Evolutionary conservation across 75 land plant species (phyloP), one percentile per base, ranked within the genome.

Genomic region (Pinus tabuliformis): DNA sequence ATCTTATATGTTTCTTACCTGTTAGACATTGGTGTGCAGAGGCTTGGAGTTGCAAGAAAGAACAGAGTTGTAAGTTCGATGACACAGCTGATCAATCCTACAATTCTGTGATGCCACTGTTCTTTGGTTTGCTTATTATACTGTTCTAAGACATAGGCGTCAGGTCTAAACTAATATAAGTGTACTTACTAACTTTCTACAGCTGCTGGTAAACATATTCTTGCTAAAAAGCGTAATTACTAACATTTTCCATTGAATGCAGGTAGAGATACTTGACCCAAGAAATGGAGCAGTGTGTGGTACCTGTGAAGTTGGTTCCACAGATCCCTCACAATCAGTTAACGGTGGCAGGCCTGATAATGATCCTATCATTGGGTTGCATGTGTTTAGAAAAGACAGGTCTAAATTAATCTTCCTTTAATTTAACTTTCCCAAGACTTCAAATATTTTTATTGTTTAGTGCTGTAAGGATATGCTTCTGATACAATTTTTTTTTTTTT

Each of bases 231-330:
- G 52, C 21, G 17, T 68, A 68, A 33, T 17, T 65, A 65, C 70
- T 65, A 17, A 39, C 18, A 20, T 49, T 52, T 7, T 49, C 57
- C 54, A 56, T 62, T 54, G 20, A 57, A 30, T 73, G 62, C 63
- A 93, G 95, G 78, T 91, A 79, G 95, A 93, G 57, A 58, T 93
- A 36, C 68, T 91, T 12, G 86, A 83, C 81, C 85, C 93, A 30
- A 24, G 79, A 21, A 87, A 85, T 87, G 95, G 95, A 60, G 75
- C 87, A 42, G 62, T 70, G 60, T 62, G 61, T 17, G 62, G 72
- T 58, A 58, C 76, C 52, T 39, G 73, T 57, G 78, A 77, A 73
- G 76, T 52, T 65, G 62, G 59, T 74, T 78, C 82, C 70, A 59
- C 26, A 39, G 75, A 63, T 57, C 18, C 37, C 52, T 18, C 65